These are phyloP conservation scores for Terana coerulea DNA, from an alignment of 768 basidiomycete genomes.

Conservation along the genomic window DNA sequence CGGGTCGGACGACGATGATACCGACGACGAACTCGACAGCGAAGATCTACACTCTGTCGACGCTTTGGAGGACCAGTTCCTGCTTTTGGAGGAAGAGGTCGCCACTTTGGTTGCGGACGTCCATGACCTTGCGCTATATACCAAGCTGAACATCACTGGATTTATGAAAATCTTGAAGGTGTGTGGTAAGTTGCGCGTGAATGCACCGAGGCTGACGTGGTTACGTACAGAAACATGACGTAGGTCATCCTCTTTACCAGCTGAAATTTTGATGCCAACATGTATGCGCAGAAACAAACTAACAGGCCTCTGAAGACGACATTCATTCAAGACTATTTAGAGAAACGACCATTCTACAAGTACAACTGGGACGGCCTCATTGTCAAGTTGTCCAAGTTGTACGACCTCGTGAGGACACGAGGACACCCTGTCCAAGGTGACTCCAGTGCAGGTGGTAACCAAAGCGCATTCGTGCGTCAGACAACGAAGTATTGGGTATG, in stretches of 20 bases:
- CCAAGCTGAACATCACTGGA: constrained; percentile 97
- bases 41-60: constrained; percentile 56
- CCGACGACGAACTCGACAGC: constrained; percentile 45
- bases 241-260: constrained; percentile 29
- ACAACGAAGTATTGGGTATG: constrained; percentile 98
- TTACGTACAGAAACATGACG: constrained; percentile 84
- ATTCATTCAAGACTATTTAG: constrained; percentile 89
- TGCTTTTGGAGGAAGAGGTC: constrained; percentile 87
- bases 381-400: constrained; percentile 91
- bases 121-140: constrained; percentile 87
- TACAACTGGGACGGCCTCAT: constrained; percentile 96
- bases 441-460: constrained; percentile 88
- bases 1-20: constrained; percentile 64
- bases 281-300: constrained; percentile 80
- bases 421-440: constrained; percentile 95
- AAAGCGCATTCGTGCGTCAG: constrained; percentile 97
- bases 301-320: constrained; percentile 73
- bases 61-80: constrained; percentile 82
- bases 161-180: constrained; percentile 99
- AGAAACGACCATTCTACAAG: constrained; percentile 94
- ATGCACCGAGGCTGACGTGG: not conserved
- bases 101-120: constrained; percentile 92
- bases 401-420: constrained; percentile 91
- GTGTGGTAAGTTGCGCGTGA: constrained; percentile 12
- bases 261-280: not conserved